Evolutionary conservation across 352 stramenopile genomes (phyloP).

Genomic region (Pythium coloratum): DNA sequence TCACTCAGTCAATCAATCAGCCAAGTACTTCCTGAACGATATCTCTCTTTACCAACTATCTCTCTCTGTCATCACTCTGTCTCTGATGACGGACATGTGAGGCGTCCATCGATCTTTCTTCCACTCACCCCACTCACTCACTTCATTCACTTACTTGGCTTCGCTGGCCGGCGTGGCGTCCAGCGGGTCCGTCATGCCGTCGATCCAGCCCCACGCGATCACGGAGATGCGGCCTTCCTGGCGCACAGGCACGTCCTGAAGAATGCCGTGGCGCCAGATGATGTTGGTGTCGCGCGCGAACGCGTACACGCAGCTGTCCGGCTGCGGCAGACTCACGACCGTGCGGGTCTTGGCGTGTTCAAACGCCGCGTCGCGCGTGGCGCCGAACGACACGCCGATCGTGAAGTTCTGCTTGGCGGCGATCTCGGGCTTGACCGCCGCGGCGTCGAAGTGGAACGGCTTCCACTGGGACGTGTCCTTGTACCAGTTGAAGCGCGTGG

Average conservation of each 20-base stretch:
- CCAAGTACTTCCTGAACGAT: constrained; percentile 2
- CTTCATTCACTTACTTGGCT: constrained; percentile 5
- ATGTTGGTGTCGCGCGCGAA: constrained; percentile 95
- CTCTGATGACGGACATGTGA: background rate
- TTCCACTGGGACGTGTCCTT: constrained; percentile 93
- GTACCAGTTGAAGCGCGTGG: constrained; percentile 97
- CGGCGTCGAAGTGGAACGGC: constrained; percentile 92
- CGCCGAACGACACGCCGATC: constrained; percentile 93
- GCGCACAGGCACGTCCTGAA: constrained; percentile 81
- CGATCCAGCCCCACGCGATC: constrained; percentile 92
- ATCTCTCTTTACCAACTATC: background rate
- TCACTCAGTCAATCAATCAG: background rate
- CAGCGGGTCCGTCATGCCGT: constrained; percentile 55
- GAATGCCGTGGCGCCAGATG: constrained; percentile 91
- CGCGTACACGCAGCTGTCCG: constrained; percentile 91
- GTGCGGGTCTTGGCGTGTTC: constrained; percentile 80
- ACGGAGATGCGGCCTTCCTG: constrained; percentile 93
- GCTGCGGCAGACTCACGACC: constrained; percentile 92
- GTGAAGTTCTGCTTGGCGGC: constrained; percentile 94
- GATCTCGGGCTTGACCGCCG: constrained; percentile 92
- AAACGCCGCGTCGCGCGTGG: constrained; percentile 91
- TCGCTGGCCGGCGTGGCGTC: constrained; percentile 9
- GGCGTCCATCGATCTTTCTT: background rate
- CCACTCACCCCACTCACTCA: background rate
- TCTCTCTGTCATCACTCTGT: background rate